Evolutionary conservation across 106 monocot species (phyloP).

Genomic region (Platanthera zijinensis): DNA sequence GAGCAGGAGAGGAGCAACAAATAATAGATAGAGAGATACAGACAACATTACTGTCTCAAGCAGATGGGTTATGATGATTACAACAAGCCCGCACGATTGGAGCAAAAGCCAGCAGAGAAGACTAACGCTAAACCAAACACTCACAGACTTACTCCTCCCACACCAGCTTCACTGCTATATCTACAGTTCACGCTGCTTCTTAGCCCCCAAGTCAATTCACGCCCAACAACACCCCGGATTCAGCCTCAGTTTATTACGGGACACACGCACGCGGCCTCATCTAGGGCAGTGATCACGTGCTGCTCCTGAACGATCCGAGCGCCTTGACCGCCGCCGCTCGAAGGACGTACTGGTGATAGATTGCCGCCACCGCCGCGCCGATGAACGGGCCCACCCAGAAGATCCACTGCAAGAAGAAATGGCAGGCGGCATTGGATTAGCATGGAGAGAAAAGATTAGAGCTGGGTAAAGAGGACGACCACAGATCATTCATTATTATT

Average conservation of each 20-base stretch:
- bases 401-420: slow-evolving; percentile 32
- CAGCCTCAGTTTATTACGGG: too few species aligned
- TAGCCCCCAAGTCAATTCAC: not conserved
- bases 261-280: not conserved
- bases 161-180: not conserved
- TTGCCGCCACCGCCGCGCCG: slow-evolving; percentile 38
- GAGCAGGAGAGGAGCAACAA: too few species aligned
- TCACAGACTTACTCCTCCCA: not conserved
- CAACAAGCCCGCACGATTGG: too few species aligned
- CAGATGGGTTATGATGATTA: too few species aligned
- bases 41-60: too few species aligned
- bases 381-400: slow-evolving; percentile 56
- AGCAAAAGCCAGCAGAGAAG: too few species aligned
- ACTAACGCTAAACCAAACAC: too few species aligned
- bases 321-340: slow-evolving; percentile 33
- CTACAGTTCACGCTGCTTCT: not conserved
- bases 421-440: too few species aligned
- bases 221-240: not conserved
- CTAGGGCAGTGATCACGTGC: not conserved
- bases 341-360: slow-evolving; percentile 36
- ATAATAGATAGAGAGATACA: too few species aligned
- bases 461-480: too few species aligned
- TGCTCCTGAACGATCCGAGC: slow-evolving; percentile 29
- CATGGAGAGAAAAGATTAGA: too few species aligned
- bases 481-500: too few species aligned